Percentiles rank a stretch among this genome's conserved stretches.
Conservation (phyloP, 352 stramenopile genomes). For the Hyaloperonospora brassicae region DNA sequence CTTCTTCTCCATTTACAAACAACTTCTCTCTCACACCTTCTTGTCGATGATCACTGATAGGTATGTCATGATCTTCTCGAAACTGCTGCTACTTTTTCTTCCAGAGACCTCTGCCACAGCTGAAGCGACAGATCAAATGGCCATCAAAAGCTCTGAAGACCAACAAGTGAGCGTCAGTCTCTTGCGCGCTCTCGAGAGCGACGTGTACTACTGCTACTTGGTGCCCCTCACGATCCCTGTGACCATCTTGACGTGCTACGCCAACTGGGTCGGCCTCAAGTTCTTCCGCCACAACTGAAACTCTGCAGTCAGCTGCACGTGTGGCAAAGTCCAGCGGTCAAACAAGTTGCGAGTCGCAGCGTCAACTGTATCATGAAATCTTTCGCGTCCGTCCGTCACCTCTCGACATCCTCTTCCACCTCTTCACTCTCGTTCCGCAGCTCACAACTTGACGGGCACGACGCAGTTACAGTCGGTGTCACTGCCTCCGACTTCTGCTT, state of each 20-base stretch:
- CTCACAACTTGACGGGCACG: neutral
- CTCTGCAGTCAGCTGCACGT: neutral
- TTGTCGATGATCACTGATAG: neutral
- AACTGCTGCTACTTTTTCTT: neutral
- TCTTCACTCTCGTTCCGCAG: neutral
- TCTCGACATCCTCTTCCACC: neutral
- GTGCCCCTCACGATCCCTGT: constrained; percentile 70
- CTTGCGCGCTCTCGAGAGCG: constrained; percentile 40
- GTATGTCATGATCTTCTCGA: constrained; percentile 4
- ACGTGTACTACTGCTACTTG: constrained; percentile 79
- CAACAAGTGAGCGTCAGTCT: constrained; percentile 14
- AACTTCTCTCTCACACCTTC: neutral
- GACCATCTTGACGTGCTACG: constrained; percentile 67
- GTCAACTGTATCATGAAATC: neutral
- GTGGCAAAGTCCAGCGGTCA: neutral
- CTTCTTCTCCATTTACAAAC: too few species aligned
- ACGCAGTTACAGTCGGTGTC: neutral
- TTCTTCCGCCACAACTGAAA: constrained; percentile 81
- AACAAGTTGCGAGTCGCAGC: too few species aligned
- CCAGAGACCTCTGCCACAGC: neutral
- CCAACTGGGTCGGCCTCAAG: constrained; percentile 81
- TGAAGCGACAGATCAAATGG: neutral
- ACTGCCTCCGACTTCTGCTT: constrained; percentile 1
- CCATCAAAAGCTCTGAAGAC: constrained; percentile 14
- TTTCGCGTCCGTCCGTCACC: constrained; percentile 1